Evolutionary conservation across 768 basidiomycete species (phyloP).

Genomic region (Rhodotorula graminis): DNA sequence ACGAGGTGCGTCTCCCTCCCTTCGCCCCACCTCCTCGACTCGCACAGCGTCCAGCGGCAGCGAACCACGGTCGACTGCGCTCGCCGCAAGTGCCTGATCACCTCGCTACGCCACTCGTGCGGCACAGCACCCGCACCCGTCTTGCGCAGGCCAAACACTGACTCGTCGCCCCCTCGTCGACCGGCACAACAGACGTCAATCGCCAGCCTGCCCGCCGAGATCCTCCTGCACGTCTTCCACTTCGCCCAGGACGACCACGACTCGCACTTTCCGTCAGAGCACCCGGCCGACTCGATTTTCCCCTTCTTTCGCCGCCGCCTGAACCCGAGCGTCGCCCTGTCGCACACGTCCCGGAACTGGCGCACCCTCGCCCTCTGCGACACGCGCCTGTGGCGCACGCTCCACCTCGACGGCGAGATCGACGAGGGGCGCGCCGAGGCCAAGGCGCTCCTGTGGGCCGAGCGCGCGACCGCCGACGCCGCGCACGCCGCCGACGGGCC

Average conservation of each 20-base stretch:
- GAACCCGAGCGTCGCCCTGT: slow-evolving; percentile 2
- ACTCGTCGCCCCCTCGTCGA: not conserved
- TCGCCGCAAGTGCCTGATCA: too few species aligned
- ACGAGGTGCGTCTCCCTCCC: too few species aligned
- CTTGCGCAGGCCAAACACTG: too few species aligned
- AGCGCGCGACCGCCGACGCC: not conserved
- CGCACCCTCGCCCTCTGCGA: not conserved
- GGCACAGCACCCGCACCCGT: too few species aligned
- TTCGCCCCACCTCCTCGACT: too few species aligned
- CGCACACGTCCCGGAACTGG: not conserved
- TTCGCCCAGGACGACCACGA: not conserved
- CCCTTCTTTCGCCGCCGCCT: not conserved
- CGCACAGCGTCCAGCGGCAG: too few species aligned
- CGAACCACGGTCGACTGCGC: too few species aligned
- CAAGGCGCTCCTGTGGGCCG: not conserved
- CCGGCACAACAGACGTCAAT: not conserved
- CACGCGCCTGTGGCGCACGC: not conserved
- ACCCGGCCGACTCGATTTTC: not conserved
- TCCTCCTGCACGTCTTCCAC: slow-evolving; percentile 5
- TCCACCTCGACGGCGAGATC: slow-evolving; percentile 11
- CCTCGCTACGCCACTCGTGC: too few species aligned
- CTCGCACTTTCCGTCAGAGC: not conserved
- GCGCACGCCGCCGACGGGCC: not conserved
- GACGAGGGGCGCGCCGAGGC: not conserved
- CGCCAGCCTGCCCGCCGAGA: not conserved